Evolutionary conservation across 148 eudicot genomes (phyloP).

Genomic region (Nyssa sinensis): DNA sequence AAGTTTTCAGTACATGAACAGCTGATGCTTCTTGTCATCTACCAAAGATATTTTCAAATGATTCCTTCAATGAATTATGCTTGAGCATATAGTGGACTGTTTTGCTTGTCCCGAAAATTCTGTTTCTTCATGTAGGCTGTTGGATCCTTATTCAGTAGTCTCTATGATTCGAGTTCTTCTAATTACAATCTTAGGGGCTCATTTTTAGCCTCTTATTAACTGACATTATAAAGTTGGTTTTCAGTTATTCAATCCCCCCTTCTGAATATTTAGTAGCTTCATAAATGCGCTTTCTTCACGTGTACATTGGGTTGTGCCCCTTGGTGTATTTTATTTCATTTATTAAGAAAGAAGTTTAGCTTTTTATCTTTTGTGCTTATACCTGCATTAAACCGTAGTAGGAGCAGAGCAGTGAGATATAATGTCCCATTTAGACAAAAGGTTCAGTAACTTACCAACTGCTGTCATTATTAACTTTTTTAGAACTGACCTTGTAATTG

Average conservation of each 20-base stretch:
- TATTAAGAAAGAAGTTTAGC: too few species aligned
- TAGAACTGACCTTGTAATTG: not conserved
- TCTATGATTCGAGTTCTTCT: not conserved
- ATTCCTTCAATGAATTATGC: too few species aligned
- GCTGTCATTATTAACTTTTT: not conserved
- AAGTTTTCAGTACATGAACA: too few species aligned
- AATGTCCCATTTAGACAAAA: not conserved
- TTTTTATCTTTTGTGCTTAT: not conserved
- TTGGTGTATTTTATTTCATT: too few species aligned
- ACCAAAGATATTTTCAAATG: too few species aligned
- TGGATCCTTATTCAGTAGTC: not conserved
- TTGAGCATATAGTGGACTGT: not conserved
- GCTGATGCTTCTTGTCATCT: too few species aligned
- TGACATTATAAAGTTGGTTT: not conserved
- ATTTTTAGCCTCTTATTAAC: not conserved
- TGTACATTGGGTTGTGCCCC: too few species aligned
- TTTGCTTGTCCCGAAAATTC: not conserved
- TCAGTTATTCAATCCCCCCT: not conserved
- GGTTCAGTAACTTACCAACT: not conserved
- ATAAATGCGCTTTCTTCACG: too few species aligned
- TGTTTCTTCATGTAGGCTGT: not conserved
- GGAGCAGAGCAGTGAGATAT: slow-evolving; percentile 1
- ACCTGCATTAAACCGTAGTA: not conserved
- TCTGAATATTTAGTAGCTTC: too few species aligned
- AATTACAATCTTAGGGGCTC: not conserved